Conservation (phyloP, 768 basidiomycete genomes). For the Naematelia aurantialba region DNA sequence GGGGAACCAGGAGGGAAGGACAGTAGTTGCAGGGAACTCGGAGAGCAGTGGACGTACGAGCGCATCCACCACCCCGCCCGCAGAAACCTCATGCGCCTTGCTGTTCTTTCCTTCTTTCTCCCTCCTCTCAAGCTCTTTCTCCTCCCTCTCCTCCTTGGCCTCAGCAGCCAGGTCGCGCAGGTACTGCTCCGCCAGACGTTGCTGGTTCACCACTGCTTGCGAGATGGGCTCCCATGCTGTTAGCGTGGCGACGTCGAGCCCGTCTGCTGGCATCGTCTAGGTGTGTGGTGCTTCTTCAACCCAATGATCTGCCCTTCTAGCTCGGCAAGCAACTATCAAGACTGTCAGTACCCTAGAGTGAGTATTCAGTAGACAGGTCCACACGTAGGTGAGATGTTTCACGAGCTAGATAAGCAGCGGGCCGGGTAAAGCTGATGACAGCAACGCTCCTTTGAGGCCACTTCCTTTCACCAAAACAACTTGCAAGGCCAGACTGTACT, state of each 20-base stretch:
- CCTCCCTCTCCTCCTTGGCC: slow-evolving; percentile 13
- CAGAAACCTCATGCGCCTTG: slow-evolving; percentile 26
- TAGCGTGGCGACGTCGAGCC: slow-evolving; percentile 25
- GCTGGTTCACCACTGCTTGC: slow-evolving; percentile 33
- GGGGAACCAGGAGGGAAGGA: too few species aligned
- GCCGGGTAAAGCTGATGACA: not conserved
- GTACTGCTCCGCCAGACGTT: slow-evolving; percentile 24
- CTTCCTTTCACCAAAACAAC: not conserved
- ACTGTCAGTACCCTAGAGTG: too few species aligned
- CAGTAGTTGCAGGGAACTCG: not conserved
- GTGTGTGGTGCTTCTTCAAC: too few species aligned
- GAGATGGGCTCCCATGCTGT: slow-evolving; percentile 27
- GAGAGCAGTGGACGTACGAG: slow-evolving; percentile 19
- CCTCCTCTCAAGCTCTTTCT: slow-evolving; percentile 14
- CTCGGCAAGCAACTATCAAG: too few species aligned
- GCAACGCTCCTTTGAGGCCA: not conserved
- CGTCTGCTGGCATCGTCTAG: not conserved
- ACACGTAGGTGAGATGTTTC: too few species aligned
- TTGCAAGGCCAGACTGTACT: not conserved
- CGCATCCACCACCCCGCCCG: slow-evolving; percentile 22
- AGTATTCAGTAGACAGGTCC: too few species aligned
- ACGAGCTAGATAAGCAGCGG: too few species aligned
- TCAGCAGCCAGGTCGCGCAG: slow-evolving; percentile 20
- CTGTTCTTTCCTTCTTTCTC: slow-evolving; percentile 21
- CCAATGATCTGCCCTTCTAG: too few species aligned